phyloP scores from a whole-genome alignment of 2,329 filamentous ascomycete genomes.

The Curvularia sp. region DNA sequence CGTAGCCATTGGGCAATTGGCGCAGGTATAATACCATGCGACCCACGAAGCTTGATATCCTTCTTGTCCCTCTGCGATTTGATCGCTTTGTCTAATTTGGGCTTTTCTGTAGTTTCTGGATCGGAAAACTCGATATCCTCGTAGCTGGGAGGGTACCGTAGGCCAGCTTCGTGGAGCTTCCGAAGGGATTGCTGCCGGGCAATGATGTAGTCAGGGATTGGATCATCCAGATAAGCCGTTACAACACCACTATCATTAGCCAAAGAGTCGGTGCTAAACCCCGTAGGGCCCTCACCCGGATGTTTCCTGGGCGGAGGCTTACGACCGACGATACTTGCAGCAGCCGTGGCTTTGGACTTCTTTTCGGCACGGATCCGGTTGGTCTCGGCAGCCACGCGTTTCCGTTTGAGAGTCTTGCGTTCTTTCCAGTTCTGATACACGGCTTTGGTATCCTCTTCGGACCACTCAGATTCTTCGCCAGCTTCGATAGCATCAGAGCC shows the following conservation, averaged over 20 bases:
- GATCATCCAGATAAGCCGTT: conserved; percentile 65
- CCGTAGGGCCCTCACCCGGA: conserved; percentile 12
- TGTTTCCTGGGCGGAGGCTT: conserved; percentile 37
- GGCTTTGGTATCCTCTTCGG: conserved; percentile 63
- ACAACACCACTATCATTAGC: conserved; percentile 57
- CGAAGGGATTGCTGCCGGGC: conserved; percentile 73
- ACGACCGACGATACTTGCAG: conserved; percentile 53
- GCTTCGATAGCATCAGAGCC: conserved; percentile 22
- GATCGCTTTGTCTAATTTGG: conserved; percentile 66
- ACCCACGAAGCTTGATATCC: conserved; percentile 77
- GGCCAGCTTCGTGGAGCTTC: conserved; percentile 69
- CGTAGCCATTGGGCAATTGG: conserved; percentile 90
- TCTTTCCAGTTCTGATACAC: conserved; percentile 71
- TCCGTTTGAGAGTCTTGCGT: conserved; percentile 62
- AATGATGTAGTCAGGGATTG: conserved; percentile 56
- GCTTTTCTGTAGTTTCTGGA: conserved; percentile 71
- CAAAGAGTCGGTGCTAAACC: conserved; percentile 33
- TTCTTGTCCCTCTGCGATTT: conserved; percentile 74
- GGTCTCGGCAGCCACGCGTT: conserved; percentile 59
- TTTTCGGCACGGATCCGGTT: conserved; percentile 57
- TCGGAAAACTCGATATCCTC: conserved; percentile 79
- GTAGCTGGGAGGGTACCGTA: conserved; percentile 80
- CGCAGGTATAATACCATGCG: conserved; percentile 82
- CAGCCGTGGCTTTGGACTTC: conserved; percentile 55
- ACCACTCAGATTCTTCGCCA: conserved; percentile 44